Percentiles rank a stretch among this genome's conserved stretches.
Evolutionary conservation across 805 yeast species (phyloP).

Genomic region (Metschnikowia amazonensis): DNA sequence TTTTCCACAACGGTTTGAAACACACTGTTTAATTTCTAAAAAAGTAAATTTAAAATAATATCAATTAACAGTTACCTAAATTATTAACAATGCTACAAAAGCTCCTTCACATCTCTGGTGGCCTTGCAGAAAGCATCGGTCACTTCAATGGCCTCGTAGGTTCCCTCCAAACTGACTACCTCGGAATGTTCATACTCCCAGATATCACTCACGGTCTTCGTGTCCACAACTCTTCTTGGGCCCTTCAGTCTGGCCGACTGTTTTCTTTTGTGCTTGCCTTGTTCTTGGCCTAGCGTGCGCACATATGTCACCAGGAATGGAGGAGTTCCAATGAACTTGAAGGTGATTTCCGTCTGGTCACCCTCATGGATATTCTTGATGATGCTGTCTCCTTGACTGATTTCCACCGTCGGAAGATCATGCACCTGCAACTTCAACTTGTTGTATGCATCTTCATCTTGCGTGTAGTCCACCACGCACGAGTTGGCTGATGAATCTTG

Average conservation of each 20-base stretch:
- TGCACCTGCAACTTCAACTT: constrained; percentile 34
- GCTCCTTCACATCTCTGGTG: constrained; percentile 15
- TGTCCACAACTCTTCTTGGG: constrained; percentile 36
- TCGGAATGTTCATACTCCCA: constrained; percentile 65
- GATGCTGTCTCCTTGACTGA: constrained; percentile 70
- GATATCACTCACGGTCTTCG: constrained; percentile 66
- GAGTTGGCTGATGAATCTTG: constrained; percentile 69
- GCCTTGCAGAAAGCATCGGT: constrained; percentile 72
- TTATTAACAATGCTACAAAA: constrained; percentile 6
- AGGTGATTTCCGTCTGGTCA: constrained; percentile 83
- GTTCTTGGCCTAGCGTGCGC: constrained; percentile 51
- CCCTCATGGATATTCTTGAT: constrained; percentile 90
- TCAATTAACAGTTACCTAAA: too few relatives aligned
- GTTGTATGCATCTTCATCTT: constrained; percentile 28
- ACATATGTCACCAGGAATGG: constrained; percentile 87
- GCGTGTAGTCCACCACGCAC: constrained; percentile 62
- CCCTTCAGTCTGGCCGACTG: constrained; percentile 1
- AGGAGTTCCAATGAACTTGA: constrained; percentile 81
- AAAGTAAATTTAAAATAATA: too few relatives aligned
- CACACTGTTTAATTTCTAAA: too few relatives aligned
- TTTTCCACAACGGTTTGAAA: too few relatives aligned
- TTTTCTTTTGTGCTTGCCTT: constrained; percentile 14
- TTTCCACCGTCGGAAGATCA: constrained; percentile 70
- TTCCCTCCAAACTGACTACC: constrained; percentile 82
- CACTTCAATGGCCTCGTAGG: constrained; percentile 89